Base-by-base conservation (phyloP, 768 basidiomycete species). In the Boletus sensibilis region DNA sequence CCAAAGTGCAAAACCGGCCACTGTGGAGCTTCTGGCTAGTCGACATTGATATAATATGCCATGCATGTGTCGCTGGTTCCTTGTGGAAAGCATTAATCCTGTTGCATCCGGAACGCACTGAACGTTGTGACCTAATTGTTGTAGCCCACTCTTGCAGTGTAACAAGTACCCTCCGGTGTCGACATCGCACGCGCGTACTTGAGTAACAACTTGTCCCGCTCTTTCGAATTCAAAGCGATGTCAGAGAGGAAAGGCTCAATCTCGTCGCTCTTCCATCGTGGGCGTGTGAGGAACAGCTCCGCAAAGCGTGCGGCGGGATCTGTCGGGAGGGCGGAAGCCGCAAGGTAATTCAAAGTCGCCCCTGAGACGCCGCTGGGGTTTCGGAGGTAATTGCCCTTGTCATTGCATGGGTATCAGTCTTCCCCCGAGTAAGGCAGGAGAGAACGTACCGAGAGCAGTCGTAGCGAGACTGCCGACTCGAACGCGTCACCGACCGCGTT, bases 131-230 rank as follows among this genome's bases (percentile, higher is more conserved):
- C 7, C 62, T 72, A 84, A 34, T 76, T 78, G 66, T 73, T 82
- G 64, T 85, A 85, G 64, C 83, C 82, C 31, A 79, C 81, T 59
- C 89, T 76, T 1, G 88, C 80, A 1, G 87, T 90, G 70, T 93
- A 96, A 81, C 84, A 90, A 35, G 82, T 69, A 0, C 87, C 88
- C 12, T 82, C 77, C 0, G 78, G 65, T 50, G 90, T 87, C 50
- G 87, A 90, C 41, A 86, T 80, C 3, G 90, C 82, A 44, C 95
- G 78, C 35, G 91, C 91, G 65, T 88, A 91, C 74, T 94, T 98
- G 41, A 92, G 81, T 38, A 97, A 74, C 59, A 96, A 68, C 69
- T 87, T 93, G 68, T 98, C 95, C 39, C 90, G 79, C 66, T 92
- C 92, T 71, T 97, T 96, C 9, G 77, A 74, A 66, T 92, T 86